phyloP scores from a whole-genome alignment of 495 filamentous ascomycete species.

The Pseudomonodictys pantanalensis region DNA sequence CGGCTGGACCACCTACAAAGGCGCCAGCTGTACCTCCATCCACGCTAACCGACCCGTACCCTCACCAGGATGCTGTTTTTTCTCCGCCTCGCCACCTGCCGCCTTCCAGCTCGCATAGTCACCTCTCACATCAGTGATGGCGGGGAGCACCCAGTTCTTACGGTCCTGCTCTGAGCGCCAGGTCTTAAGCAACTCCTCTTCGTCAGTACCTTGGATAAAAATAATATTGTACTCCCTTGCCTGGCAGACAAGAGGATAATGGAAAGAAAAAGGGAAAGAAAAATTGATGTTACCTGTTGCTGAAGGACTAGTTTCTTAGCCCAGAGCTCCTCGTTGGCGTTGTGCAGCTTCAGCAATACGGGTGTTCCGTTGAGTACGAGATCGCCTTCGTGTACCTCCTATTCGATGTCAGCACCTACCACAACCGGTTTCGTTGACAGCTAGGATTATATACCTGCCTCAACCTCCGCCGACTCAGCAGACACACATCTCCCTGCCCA shows the following conservation, averaged over 20 bases:
- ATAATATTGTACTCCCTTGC: neutral
- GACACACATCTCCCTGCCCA: constrained; percentile 17
- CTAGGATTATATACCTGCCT: too few species aligned
- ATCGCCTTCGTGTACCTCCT: constrained; percentile 11
- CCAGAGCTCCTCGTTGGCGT: constrained; percentile 3
- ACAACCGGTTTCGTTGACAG: too few species aligned
- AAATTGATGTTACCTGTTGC: constrained; percentile 6
- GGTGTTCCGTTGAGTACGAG: neutral
- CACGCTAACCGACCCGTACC: neutral
- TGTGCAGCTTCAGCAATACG: constrained; percentile 8
- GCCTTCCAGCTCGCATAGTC: neutral
- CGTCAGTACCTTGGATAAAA: neutral
- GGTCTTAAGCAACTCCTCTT: constrained; percentile 4
- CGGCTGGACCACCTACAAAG: too few species aligned
- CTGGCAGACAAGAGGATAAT: neutral
- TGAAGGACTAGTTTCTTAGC: constrained; percentile 13
- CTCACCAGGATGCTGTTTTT: neutral
- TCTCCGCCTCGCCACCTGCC: too few species aligned
- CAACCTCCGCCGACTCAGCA: constrained; percentile 22
- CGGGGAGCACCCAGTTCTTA: constrained; percentile 26
- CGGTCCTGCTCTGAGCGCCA: constrained; percentile 2
- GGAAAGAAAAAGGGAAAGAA: neutral
- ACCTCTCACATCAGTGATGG: neutral
- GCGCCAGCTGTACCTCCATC: too few species aligned
- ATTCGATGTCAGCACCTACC: too few species aligned